Evolutionary conservation across 345 rosid genomes (phyloP).

Genomic region (Citrus medica): DNA sequence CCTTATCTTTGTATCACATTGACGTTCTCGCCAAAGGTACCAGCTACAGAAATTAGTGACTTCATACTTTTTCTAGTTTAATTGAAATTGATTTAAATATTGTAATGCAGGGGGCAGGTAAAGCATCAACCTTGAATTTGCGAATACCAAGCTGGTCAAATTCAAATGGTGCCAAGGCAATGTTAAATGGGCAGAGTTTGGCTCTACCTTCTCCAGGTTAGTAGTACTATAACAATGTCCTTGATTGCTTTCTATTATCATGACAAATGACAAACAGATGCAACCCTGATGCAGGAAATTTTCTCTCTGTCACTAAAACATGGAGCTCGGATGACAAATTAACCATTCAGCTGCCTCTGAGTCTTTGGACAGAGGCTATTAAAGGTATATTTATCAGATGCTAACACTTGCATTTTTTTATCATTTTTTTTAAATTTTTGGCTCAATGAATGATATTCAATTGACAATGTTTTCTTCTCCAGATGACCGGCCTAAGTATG

Average conservation of each 20-base stretch:
- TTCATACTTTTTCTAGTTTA: too few species aligned
- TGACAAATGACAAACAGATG: neutral
- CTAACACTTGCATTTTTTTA: too few species aligned
- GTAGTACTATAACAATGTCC: neutral
- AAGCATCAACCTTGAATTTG: slow-evolving; percentile 57
- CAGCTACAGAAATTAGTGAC: too few species aligned
- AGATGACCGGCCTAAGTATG: slow-evolving; percentile 77
- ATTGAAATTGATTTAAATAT: too few species aligned
- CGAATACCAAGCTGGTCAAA: slow-evolving; percentile 75
- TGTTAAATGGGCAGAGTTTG: slow-evolving; percentile 48
- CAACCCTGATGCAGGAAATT: slow-evolving; percentile 50
- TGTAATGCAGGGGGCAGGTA: slow-evolving; percentile 37
- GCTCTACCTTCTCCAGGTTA: slow-evolving; percentile 63
- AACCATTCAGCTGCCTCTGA: slow-evolving; percentile 55
- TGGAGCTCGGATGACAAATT: slow-evolving; percentile 67
- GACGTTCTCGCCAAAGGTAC: slow-evolving; percentile 46
- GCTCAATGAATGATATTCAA: neutral
- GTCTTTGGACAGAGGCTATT: slow-evolving; percentile 66
- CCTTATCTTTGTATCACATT: slow-evolving; percentile 55
- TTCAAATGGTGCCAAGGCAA: slow-evolving; percentile 51
- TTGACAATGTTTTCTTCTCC: slow-evolving; percentile 15
- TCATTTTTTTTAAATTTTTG: neutral
- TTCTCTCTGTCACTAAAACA: slow-evolving; percentile 40
- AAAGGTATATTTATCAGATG: slow-evolving; percentile 47
- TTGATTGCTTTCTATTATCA: neutral